phyloP scores from a whole-genome alignment of 257 asterid genomes.

The Nicotiana benthamiana region DNA sequence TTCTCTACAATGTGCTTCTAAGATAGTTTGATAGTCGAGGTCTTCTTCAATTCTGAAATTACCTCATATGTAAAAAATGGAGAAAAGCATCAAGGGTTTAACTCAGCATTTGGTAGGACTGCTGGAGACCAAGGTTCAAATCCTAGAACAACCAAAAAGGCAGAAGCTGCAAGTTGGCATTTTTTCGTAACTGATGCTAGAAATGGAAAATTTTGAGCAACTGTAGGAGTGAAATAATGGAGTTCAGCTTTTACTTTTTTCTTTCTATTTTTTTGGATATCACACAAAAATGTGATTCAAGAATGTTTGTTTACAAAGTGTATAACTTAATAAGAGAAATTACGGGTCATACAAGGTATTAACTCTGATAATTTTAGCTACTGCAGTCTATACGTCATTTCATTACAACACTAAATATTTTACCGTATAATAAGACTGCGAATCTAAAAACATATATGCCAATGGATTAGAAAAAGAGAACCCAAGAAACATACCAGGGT shows the following conservation, averaged over 20 bases:
- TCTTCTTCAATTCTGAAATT: background rate
- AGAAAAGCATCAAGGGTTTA: background rate
- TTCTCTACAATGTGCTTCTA: background rate
- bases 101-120: background rate
- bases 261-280: background rate
- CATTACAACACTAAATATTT: too few species aligned
- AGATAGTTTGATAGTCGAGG: background rate
- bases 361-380: too few species aligned
- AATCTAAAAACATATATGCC: too few species aligned
- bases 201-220: background rate
- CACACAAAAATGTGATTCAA: background rate
- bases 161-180: too few species aligned
- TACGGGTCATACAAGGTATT: background rate
- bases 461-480: background rate
- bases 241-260: background rate
- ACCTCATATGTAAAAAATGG: background rate
- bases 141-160: background rate
- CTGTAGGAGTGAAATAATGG: background rate
- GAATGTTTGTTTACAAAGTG: background rate
- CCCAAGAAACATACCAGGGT: slow-evolving; percentile 26
- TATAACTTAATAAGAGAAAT: background rate
- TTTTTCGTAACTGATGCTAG: too few species aligned
- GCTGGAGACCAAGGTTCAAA: background rate
- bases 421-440: too few species aligned
- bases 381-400: too few species aligned